Evolutionary conservation across 2,329 filamentous ascomycete genomes (phyloP).

Genomic region (Sporothrix inflata): DNA sequence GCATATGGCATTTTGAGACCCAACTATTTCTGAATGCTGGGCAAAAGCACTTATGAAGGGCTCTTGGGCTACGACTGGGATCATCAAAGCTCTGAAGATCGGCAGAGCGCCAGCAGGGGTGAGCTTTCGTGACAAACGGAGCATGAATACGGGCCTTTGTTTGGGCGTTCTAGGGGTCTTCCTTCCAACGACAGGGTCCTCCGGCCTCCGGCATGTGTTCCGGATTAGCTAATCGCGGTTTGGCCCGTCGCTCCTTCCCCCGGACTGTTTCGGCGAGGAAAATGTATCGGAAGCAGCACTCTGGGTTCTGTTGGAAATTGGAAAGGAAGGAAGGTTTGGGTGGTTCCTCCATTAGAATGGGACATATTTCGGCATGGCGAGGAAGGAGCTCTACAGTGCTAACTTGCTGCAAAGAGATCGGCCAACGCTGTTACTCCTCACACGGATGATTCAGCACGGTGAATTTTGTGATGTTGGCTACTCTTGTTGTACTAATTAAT

Average conservation of each 20-base stretch:
- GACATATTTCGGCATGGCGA: neutral
- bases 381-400: neutral
- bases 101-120: conserved; percentile 14
- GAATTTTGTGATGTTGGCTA: neutral
- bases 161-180: neutral
- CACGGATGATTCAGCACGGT: neutral
- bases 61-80: neutral
- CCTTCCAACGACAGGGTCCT: neutral
- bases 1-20: neutral
- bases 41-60: neutral
- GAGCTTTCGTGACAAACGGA: neutral
- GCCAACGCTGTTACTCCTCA: neutral
- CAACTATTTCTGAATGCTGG: neutral
- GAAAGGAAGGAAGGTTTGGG: neutral
- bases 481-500: neutral
- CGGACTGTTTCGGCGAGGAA: neutral
- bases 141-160: neutral
- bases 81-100: conserved; percentile 17
- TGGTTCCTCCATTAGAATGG: neutral
- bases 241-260: neutral
- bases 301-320: neutral
- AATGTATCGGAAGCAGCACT: neutral
- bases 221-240: conserved; percentile 1
- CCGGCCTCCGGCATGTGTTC: neutral
- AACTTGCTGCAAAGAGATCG: neutral